phyloP scores from a whole-genome alignment of 2,329 filamentous ascomycete species.

The Neonectria sp. region DNA sequence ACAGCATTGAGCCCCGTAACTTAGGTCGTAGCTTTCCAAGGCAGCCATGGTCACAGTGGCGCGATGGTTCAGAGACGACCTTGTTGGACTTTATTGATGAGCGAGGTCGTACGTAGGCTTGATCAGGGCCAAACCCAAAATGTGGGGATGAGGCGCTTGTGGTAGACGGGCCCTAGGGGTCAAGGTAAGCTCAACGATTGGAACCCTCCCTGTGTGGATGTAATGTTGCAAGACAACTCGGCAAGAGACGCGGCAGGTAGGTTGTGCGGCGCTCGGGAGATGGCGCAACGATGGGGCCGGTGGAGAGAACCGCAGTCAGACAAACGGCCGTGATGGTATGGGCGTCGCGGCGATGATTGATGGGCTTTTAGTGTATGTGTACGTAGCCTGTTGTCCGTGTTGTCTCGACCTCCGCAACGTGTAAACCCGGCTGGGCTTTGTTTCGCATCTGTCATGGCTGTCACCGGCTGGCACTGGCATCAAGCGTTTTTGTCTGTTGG shows the following conservation, averaged over 20 bases:
- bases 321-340: conserved; percentile 1
- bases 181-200: background rate
- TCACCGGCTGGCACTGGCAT: background rate
- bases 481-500: conserved; percentile 8
- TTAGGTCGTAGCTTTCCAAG: background rate
- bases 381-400: background rate
- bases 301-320: conserved; percentile 4
- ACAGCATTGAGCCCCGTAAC: background rate
- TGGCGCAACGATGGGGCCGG: conserved; percentile 10
- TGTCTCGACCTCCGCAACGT: background rate
- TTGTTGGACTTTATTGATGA: background rate
- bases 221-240: background rate
- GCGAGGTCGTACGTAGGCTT: background rate
- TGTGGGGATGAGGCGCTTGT: conserved; percentile 12
- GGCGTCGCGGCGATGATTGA: conserved; percentile 5
- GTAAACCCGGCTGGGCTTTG: background rate
- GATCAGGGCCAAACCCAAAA: background rate
- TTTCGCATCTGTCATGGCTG: conserved; percentile 16
- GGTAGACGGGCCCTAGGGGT: background rate
- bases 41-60: conserved; percentile 2
- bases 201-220: background rate
- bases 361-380: background rate
- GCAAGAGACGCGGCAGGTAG: background rate
- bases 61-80: conserved; percentile 6
- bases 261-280: conserved; percentile 1